Conservation (phyloP, 2,329 filamentous ascomycete genomes). For the Colletotrichum plurivorum region DNA sequence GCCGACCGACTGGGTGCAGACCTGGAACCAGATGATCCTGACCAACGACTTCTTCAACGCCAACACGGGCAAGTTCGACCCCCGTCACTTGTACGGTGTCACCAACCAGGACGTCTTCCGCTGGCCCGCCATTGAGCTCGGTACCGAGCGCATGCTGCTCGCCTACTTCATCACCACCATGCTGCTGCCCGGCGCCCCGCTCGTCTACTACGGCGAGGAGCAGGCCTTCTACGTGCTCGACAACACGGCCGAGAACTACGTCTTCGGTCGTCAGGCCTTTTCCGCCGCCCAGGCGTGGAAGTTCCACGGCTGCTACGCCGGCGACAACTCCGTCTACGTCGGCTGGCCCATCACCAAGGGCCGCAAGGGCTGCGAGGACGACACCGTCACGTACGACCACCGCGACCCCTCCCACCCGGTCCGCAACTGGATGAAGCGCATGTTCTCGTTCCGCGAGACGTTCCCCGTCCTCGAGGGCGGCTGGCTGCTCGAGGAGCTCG, state of each 20-base stretch:
- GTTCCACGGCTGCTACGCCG: constrained; percentile 73
- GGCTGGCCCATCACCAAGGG: constrained; percentile 70
- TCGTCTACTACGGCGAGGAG: constrained; percentile 75
- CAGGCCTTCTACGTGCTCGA: constrained; percentile 76
- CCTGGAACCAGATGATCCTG: constrained; percentile 70
- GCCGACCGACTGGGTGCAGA: constrained; percentile 56
- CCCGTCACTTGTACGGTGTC: constrained; percentile 74
- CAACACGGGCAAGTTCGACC: constrained; percentile 73
- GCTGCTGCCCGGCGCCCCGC: constrained; percentile 72
- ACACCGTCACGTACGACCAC: constrained; percentile 71
- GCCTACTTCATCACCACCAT: constrained; percentile 72
- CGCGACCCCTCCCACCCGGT: constrained; percentile 73
- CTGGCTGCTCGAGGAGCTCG: constrained; percentile 67
- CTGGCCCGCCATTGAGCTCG: constrained; percentile 72
- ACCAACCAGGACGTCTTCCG: constrained; percentile 78
- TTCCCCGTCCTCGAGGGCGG: constrained; percentile 74
- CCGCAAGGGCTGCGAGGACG: constrained; percentile 69
- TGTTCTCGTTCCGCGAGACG: constrained; percentile 71
- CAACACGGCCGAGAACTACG: constrained; percentile 74
- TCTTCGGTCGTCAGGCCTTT: constrained; percentile 76
- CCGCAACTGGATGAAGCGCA: constrained; percentile 72
- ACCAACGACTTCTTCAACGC: constrained; percentile 74
- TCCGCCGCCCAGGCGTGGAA: constrained; percentile 74
- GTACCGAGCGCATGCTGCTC: constrained; percentile 69
- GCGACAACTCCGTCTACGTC: constrained; percentile 69